phyloP scores from a whole-genome alignment of 2,329 filamentous ascomycete genomes.

The Leptographium procerum region DNA sequence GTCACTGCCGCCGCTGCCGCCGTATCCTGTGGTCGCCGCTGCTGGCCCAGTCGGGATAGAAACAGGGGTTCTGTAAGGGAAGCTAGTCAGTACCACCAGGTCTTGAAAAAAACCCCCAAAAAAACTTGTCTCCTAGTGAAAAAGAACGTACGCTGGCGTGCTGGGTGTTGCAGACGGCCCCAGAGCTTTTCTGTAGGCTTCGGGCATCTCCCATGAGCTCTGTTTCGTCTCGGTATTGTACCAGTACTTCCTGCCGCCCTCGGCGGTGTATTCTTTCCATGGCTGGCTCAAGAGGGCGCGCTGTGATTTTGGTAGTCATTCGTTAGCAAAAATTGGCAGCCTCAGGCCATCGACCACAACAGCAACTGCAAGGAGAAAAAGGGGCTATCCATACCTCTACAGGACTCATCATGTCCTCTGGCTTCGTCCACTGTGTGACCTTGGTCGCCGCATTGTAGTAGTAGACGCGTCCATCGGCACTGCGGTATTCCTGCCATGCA shows the following conservation, averaged over 20 bases:
- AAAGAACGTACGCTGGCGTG: slow-evolving; percentile 32
- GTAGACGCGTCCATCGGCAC: slow-evolving; percentile 72
- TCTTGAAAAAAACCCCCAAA: too few relatives aligned
- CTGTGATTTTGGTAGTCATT: slow-evolving; percentile 30
- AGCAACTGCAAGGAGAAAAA: not conserved
- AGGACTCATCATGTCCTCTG: slow-evolving; percentile 73
- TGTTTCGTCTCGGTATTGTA: slow-evolving; percentile 85
- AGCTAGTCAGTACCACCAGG: not conserved
- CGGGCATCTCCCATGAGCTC: slow-evolving; percentile 92
- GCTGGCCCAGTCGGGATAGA: slow-evolving; percentile 23
- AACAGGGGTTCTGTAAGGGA: slow-evolving; percentile 17
- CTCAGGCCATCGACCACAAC: not conserved
- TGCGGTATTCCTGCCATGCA: slow-evolving; percentile 72
- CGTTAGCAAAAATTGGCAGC: not conserved
- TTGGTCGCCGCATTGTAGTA: slow-evolving; percentile 85
- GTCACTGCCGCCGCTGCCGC: slow-evolving; percentile 8
- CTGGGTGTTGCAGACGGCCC: slow-evolving; percentile 40
- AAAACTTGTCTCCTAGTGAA: too few relatives aligned
- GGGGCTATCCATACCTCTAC: slow-evolving; percentile 58
- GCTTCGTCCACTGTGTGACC: slow-evolving; percentile 88
- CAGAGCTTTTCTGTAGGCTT: slow-evolving; percentile 64
- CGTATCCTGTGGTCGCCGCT: slow-evolving; percentile 14
- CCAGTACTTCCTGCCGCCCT: slow-evolving; percentile 88
- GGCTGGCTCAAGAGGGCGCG: slow-evolving; percentile 70
- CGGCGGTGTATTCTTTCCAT: slow-evolving; percentile 86